Evolutionary conservation across 164 flowering plant species (phyloP).

Genomic region (Vitis riparia): DNA sequence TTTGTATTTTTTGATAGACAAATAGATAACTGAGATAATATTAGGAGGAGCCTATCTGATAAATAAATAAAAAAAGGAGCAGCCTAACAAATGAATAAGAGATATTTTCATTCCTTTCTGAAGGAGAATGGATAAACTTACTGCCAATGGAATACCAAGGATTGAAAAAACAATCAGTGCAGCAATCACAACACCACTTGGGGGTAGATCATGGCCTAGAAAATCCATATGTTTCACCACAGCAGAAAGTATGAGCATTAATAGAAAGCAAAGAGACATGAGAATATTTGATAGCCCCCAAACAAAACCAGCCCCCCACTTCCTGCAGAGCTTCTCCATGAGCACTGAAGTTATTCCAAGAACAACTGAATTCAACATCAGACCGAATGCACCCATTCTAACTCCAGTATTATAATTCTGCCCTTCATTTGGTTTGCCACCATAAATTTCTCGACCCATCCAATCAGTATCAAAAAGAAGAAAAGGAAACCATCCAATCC

Average conservation of each 20-base stretch:
- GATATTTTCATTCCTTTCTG: neutral
- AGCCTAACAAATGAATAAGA: neutral
- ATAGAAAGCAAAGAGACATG: constrained; percentile 74
- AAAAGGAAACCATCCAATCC: constrained; percentile 99
- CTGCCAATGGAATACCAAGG: constrained; percentile 94
- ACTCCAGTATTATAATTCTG: constrained; percentile 68
- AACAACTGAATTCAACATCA: constrained; percentile 84
- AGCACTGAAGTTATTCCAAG: constrained; percentile 84
- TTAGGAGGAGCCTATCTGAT: neutral
- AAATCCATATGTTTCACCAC: constrained; percentile 42
- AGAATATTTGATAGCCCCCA: constrained; percentile 90
- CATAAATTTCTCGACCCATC: constrained; percentile 97
- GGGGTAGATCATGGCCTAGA: constrained; percentile 45
- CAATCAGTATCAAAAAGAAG: constrained; percentile 96
- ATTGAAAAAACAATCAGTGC: constrained; percentile 61
- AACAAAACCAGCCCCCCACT: constrained; percentile 87
- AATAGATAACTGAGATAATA: neutral
- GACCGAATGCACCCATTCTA: constrained; percentile 86
- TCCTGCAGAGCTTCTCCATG: constrained; percentile 87
- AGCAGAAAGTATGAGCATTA: constrained; percentile 65
- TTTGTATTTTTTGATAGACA: too few relatives aligned
- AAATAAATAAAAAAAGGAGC: too few relatives aligned
- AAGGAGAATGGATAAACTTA: constrained; percentile 39
- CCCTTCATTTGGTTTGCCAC: constrained; percentile 81
- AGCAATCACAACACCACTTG: constrained; percentile 65